Evolutionary conservation across 2,329 filamentous ascomycete species (phyloP), one percentile per base, ranked within the genome.

Genomic region (Trichoderma lentiforme): DNA sequence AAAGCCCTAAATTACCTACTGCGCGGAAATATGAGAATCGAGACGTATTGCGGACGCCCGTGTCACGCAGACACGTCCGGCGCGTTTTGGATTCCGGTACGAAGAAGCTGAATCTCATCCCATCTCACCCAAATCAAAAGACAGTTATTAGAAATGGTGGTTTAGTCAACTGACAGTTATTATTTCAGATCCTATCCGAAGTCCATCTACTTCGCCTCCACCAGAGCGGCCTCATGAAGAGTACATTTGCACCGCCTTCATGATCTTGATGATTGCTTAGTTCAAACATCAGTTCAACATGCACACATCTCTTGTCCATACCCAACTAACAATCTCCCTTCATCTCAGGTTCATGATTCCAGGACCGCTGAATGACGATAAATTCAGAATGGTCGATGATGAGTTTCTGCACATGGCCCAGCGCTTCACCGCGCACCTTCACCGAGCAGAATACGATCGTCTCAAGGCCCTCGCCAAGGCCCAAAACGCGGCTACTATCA

Each of bases 351-450:
- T 85, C 78, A 94, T 95, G 91, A 82, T 84, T 3, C 85, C 89
- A 61, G 90, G 90, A 3, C 80, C 87, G n/a, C 83, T 87, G 4
- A 80, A 86, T n/a, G 93, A 96, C 79, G 92, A 95, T 78, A 83
- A 82, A 70, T 95, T 89, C 80, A 90, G 92, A 76, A 95, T 95
- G 91, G 93, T 96, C 0, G 93, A 95, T 80, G 93, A 96, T 76
- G 93, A 95, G 75, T 89, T 96, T 74, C 82, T 91, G 24, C 82
- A 86, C 18, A 88, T 90, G 0, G 93, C 93, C 0, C 87, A 89
- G 67, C 82, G 84, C 3, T 95, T 93, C 80, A 95, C 93, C 0
- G 86, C 87, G 6, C 92, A 94, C 79, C 86, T 95, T 2, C 92
- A 95, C 78, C 88, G 90, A n/a, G 91, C 90, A 18, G 92, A 94